Evolutionary conservation across 345 rosid species (phyloP).

Genomic region (Clarkia xantiana): DNA sequence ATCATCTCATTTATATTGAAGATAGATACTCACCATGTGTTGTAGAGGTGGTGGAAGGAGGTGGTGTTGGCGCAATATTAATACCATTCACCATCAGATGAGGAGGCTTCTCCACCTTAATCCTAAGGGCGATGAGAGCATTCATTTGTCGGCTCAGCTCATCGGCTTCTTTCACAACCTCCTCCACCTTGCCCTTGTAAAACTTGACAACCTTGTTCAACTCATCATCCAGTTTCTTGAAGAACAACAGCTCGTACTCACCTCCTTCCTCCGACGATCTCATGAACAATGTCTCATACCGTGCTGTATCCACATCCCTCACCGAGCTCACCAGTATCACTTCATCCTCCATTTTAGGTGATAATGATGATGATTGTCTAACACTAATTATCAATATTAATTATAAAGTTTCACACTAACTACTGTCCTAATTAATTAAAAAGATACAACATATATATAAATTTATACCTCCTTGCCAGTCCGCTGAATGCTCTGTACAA

Average conservation of each 20-base stretch:
- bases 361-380: too few relatives aligned
- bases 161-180: constrained; percentile 45
- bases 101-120: constrained; percentile 42
- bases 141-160: constrained; percentile 58
- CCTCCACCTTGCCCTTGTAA: constrained; percentile 35
- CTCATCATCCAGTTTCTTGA: constrained; percentile 42
- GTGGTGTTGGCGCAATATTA: too few relatives aligned
- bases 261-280: constrained; percentile 37
- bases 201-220: constrained; percentile 47
- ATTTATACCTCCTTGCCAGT: constrained; percentile 20
- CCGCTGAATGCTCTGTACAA: constrained; percentile 75
- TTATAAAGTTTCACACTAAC: too few relatives aligned
- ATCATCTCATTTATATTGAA: too few relatives aligned
- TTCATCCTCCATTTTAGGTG: constrained; percentile 28
- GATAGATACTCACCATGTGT: too few relatives aligned
- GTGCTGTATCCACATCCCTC: constrained; percentile 11
- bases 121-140: constrained; percentile 57
- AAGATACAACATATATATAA: constrained; percentile 12
- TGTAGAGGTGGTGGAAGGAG: too few relatives aligned
- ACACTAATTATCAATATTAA: too few relatives aligned
- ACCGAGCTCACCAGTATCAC: constrained; percentile 29
- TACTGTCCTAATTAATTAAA: too few relatives aligned
- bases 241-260: constrained; percentile 37
- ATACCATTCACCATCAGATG: too few relatives aligned
- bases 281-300: constrained; percentile 32